Percentiles rank a stretch among this genome's conserved stretches.
Evolutionary conservation across 768 basidiomycete genomes (phyloP).

Genomic region (Xanthoconium stramineum): DNA sequence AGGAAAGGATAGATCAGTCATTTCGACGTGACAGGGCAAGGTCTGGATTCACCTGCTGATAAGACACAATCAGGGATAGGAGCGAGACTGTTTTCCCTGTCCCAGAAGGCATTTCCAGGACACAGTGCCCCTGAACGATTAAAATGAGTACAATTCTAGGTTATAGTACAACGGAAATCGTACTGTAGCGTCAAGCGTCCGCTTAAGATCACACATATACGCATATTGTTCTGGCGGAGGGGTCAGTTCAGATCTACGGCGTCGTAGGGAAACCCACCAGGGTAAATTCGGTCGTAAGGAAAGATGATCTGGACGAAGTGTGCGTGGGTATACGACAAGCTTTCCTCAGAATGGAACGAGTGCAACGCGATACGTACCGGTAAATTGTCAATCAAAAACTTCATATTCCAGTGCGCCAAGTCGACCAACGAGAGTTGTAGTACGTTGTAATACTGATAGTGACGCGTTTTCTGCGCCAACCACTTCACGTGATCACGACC

Average conservation of each 20-base stretch:
- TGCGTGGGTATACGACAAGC: not conserved
- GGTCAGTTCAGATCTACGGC: constrained; percentile 5
- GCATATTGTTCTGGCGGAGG: constrained; percentile 84
- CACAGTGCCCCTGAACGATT: constrained; percentile 82
- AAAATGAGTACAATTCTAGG: not conserved
- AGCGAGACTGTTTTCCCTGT: constrained; percentile 98
- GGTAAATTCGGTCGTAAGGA: constrained; percentile 94
- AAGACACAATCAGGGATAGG: constrained; percentile 93
- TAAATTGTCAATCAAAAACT: constrained; percentile 78
- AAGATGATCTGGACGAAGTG: constrained; percentile 64
- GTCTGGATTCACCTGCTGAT: constrained; percentile 71
- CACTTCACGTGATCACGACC: constrained; percentile 15
- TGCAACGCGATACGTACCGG: constrained; percentile 47
- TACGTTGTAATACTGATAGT: not conserved
- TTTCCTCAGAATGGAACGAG: not conserved
- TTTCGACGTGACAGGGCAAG: not conserved
- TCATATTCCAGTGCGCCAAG: constrained; percentile 44
- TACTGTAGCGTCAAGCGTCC: constrained; percentile 92
- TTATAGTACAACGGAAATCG: constrained; percentile 12
- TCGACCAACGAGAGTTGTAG: not conserved
- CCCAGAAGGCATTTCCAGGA: constrained; percentile 99
- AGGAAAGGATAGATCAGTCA: not conserved
- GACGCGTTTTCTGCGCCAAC: not conserved
- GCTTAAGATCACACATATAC: constrained; percentile 98
- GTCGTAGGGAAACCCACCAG: constrained; percentile 51